Percentiles rank a stretch among this genome's conserved stretches.
These are phyloP conservation scores for Solanum acaule DNA, from an alignment of 257 asterid genomes.

Conservation along the genomic window DNA sequence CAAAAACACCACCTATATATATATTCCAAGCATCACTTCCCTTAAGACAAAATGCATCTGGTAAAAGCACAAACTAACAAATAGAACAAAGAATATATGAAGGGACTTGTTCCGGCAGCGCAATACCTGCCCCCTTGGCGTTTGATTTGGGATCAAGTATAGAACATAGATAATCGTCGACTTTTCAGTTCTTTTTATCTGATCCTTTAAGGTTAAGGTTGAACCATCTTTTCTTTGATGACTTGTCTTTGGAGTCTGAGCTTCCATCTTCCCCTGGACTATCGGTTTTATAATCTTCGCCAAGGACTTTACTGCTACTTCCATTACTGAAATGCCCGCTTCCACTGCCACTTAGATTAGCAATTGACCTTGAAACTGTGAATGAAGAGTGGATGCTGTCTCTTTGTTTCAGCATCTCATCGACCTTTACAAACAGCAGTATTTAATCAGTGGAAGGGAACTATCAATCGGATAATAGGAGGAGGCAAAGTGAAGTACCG, in stretches of 20 bases:
- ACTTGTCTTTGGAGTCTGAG: conserved; percentile 83
- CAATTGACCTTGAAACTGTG: conserved; percentile 54
- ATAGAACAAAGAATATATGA: background rate
- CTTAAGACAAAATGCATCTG: background rate
- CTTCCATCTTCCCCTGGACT: conserved; percentile 85
- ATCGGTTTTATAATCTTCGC: conserved; percentile 54
- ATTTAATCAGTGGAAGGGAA: background rate
- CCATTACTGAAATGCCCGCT: conserved; percentile 79
- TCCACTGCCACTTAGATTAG: conserved; percentile 47
- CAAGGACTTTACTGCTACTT: conserved; percentile 60
- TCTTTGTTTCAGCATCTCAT: conserved; percentile 87
- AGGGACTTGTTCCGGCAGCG: background rate
- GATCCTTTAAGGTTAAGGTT: conserved; percentile 81
- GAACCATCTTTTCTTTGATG: conserved; percentile 82
- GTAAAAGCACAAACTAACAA: background rate
- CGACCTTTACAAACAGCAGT: conserved; percentile 39
- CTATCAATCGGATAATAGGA: background rate
- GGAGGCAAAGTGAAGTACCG: background rate
- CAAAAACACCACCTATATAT: background rate
- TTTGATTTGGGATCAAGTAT: background rate
- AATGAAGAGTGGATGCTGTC: conserved; percentile 83
- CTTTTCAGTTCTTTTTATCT: conserved; percentile 31
- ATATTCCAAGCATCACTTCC: background rate
- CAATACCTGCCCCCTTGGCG: background rate
- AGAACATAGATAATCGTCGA: background rate